A percentile compares a stretch with the other conserved stretches of the same genome.
Evolutionary conservation across 768 basidiomycete species (phyloP).

Genomic region (Panellus pusillus): DNA sequence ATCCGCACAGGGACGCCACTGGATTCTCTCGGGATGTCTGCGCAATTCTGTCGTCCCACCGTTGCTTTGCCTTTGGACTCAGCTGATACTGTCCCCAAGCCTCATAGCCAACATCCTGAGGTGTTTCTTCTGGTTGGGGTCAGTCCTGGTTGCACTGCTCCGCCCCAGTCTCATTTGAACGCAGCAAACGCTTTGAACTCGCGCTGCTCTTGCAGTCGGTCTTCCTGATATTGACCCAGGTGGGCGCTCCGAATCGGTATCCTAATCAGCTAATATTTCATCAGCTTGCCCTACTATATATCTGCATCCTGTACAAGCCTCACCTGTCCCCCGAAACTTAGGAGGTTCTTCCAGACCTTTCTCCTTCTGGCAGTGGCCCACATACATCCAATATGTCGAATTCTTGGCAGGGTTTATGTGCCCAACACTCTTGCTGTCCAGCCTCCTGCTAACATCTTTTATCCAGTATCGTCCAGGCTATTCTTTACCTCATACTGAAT

Average conservation of each 20-base stretch:
- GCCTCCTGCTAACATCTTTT: constrained; percentile 25
- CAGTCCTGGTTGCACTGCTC: constrained; percentile 7
- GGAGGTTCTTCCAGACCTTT: constrained; percentile 64
- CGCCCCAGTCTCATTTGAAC: constrained; percentile 3
- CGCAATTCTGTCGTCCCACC: constrained; percentile 66
- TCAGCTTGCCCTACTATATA: constrained; percentile 76
- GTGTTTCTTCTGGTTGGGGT: constrained; percentile 91
- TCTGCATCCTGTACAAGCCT: constrained; percentile 76
- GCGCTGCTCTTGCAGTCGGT: constrained; percentile 79
- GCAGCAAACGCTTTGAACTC: constrained; percentile 66
- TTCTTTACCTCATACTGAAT: constrained; percentile 73
- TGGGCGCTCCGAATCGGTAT: constrained; percentile 31
- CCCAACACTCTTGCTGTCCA: constrained; percentile 18
- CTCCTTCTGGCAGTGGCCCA: constrained; percentile 85
- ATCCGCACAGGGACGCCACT: constrained; percentile 71
- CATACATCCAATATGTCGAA: constrained; percentile 77
- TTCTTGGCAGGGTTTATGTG: constrained; percentile 81
- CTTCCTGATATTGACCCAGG: constrained; percentile 84
- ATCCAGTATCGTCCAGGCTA: constrained; percentile 62
- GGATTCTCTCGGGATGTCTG: constrained; percentile 88
- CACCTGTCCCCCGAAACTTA: constrained; percentile 57
- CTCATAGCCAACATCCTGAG: constrained; percentile 83
- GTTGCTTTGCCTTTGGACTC: neutral
- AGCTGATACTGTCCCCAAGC: constrained; percentile 35
- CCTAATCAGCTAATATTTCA: constrained; percentile 10